These are phyloP conservation scores for Malbranchea cinnamomea DNA, from an alignment of 2,329 filamentous ascomycete species.

Conservation along the genomic window DNA sequence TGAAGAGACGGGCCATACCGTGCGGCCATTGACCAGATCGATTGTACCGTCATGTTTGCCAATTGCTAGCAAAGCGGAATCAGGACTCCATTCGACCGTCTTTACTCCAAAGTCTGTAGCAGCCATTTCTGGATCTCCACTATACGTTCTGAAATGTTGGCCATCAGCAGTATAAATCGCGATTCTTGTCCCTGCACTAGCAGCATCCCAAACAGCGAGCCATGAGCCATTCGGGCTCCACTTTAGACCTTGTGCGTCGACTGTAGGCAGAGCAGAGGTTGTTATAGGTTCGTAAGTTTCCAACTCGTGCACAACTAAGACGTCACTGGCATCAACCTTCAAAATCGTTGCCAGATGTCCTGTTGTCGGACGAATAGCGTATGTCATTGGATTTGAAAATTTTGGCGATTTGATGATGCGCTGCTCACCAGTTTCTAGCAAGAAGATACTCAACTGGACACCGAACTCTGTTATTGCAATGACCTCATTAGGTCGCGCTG, in stretches of 20 bases:
- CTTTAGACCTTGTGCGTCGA: constrained; percentile 42
- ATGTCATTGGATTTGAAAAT: constrained; percentile 21
- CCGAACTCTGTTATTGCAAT: constrained; percentile 27
- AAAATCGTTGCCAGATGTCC: constrained; percentile 25
- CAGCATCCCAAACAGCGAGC: constrained; percentile 42
- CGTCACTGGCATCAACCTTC: constrained; percentile 24
- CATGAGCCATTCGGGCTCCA: constrained; percentile 47
- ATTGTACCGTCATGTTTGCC: constrained; percentile 37
- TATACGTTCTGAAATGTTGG: constrained; percentile 40
- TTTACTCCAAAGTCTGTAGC: constrained; percentile 35
- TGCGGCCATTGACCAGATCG: constrained; percentile 31
- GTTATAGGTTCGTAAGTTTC: constrained; percentile 20
- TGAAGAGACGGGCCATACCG: constrained; percentile 16
- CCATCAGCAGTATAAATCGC: constrained; percentile 45
- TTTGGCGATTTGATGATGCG: constrained; percentile 27
- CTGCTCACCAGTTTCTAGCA: constrained; percentile 20
- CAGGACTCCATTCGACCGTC: constrained; percentile 38
- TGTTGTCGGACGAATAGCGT: constrained; percentile 26
- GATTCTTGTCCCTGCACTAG: constrained; percentile 36
- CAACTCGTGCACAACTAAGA: constrained; percentile 25
- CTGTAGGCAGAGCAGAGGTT: constrained; percentile 29
- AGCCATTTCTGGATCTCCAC: constrained; percentile 18
- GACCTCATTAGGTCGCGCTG: constrained; percentile 21
- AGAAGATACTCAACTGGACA: constrained; percentile 23
- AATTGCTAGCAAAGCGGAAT: constrained; percentile 33